A percentile compares a stretch with the other conserved stretches of the same genome.
These are phyloP conservation scores for Rosa persica DNA, from an alignment of 306 rosid species.

Conservation along the genomic window DNA sequence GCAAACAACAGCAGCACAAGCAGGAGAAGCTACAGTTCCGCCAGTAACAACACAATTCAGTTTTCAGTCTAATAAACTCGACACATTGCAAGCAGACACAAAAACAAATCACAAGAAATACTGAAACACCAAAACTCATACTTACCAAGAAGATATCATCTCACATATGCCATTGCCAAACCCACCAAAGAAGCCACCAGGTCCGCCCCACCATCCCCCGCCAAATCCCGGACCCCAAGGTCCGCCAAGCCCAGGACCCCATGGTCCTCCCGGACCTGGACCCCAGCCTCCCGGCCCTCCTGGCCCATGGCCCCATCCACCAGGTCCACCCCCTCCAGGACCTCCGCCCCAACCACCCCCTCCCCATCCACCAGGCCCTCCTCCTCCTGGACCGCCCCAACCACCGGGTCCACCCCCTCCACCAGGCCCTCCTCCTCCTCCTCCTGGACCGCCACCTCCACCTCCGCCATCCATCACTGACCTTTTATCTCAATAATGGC, in stretches of 20 bases:
- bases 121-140: background rate
- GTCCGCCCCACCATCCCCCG: slow-evolving; percentile 35
- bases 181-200: slow-evolving; percentile 61
- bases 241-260: slow-evolving; percentile 49
- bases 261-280: slow-evolving; percentile 25
- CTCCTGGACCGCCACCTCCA: background rate
- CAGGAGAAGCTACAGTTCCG: slow-evolving; percentile 54
- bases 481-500: background rate
- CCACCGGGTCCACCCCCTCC: slow-evolving; percentile 34
- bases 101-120: background rate
- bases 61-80: background rate
- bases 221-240: slow-evolving; percentile 39
- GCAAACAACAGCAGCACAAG: slow-evolving; percentile 75
- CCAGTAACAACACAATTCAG: background rate
- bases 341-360: slow-evolving; percentile 50
- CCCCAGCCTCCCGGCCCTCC: slow-evolving; percentile 28
- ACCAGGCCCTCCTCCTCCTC: slow-evolving; percentile 24
- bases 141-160: slow-evolving; percentile 63
- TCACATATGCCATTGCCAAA: slow-evolving; percentile 54
- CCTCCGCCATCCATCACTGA: slow-evolving; percentile 44
- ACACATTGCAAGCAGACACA: background rate
- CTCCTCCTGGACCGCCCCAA: slow-evolving; percentile 31
- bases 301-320: slow-evolving; percentile 20
- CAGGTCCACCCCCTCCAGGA: slow-evolving; percentile 31
- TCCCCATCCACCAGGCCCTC: slow-evolving; percentile 16